Base-by-base conservation (phyloP, 2,329 filamentous ascomycete genomes). In the Leptographium galeiforme region DNA sequence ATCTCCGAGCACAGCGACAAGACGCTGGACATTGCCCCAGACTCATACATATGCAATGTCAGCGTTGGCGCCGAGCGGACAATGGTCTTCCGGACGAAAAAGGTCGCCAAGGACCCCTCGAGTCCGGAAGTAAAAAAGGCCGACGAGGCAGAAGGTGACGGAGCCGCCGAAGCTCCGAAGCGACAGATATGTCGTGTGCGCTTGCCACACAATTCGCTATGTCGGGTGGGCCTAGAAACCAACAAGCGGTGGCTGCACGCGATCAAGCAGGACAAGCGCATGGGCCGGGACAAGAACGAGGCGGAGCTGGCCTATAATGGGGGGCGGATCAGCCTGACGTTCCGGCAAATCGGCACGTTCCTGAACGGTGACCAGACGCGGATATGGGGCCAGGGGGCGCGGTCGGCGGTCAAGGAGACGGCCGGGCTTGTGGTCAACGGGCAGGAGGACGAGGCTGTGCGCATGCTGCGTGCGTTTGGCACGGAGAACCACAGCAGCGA, bases 1-100 rank as follows among this genome's bases (percentile, higher is more conserved):
- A 98, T 98, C 57, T 93, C 88, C 0, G 93, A 98, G 64, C 93
- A 98, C 64, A 94, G 89, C 41, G 93, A 98, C 66, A 98, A 98
- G 70, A 95, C 91, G 0, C 73, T 98, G 30, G 93, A 98, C 65
- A 93, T 98, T 54, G 82, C 81, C 13, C 80, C 78, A 32, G 82
- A 76, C 6, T 93, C 87, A 30, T 90, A 77, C 56, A 95, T 98
- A 59, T 89, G 90, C 59, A 98, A 97, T 63, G 81, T 95, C 50
- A 95, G 89, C 59, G 77, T 97, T n/a, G 93, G 93, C 1, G 90
- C 91, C 0, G 84, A 94, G 68, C 77, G 93, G 52, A 90, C 82
- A 2, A 96, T 97, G 90, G 77, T 87, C 0, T 78, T 98, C 39
- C 82, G 93, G 51, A 91, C 85, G 12, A 95, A 95, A 70, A 85